Percentiles rank a stretch among this genome's conserved stretches.
phyloP scores from a whole-genome alignment of 192 early-diverging fungal species.

The Dispira parvispora region DNA sequence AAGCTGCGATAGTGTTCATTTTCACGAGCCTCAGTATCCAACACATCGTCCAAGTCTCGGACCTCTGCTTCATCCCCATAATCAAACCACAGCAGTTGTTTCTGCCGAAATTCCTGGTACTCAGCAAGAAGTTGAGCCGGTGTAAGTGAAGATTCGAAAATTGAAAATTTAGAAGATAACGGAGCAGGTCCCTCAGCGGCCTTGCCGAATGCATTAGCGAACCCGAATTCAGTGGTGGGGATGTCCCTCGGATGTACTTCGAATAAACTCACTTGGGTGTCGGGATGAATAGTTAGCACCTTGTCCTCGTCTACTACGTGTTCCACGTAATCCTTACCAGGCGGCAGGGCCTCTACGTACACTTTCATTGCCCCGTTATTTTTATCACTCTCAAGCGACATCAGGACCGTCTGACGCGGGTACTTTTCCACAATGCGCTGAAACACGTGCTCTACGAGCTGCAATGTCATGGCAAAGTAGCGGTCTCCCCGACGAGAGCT shows the following conservation, averaged over 20 bases:
- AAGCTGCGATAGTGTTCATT: conserved; percentile 21
- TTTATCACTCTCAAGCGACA: conserved; percentile 29
- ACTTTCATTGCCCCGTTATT: conserved; percentile 16
- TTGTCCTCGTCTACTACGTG: conserved; percentile 10
- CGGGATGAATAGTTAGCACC: background rate
- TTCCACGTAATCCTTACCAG: conserved; percentile 16
- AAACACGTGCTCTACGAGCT: conserved; percentile 44
- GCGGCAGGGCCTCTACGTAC: conserved; percentile 35
- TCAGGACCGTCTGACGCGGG: conserved; percentile 30
- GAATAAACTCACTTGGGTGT: background rate
- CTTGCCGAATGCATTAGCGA: conserved; percentile 9
- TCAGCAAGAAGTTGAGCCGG: conserved; percentile 13
- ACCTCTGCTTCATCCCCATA: conserved; percentile 1
- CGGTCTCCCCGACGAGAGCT: conserved; percentile 45
- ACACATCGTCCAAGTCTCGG: conserved; percentile 7
- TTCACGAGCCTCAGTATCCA: conserved; percentile 14
- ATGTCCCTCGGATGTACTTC: background rate
- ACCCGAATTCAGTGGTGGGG: conserved; percentile 18
- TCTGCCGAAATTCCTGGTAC: conserved; percentile 15
- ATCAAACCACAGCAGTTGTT: background rate
- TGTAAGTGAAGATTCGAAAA: background rate
- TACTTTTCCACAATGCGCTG: conserved; percentile 38
- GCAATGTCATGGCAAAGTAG: conserved; percentile 43
- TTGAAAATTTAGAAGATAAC: conserved; percentile 1
- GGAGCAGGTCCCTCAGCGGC: background rate